Conservation (phyloP, 257 asterid genomes). For the Ehretia macrophylla region DNA sequence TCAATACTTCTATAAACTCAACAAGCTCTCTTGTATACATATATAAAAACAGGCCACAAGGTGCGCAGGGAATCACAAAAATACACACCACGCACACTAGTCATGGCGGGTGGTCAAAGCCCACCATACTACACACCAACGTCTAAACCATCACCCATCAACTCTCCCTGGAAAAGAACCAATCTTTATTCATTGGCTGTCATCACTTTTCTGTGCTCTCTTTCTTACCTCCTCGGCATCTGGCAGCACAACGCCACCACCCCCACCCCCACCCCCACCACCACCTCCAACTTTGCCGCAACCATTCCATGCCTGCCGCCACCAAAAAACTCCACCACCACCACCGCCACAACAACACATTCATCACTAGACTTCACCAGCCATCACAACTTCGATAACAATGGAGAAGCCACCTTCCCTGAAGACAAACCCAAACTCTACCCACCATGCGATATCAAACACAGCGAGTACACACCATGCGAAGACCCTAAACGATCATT, state of each 20-base stretch:
- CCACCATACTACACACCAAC: slow-evolving; percentile 56
- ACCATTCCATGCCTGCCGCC: slow-evolving; percentile 13
- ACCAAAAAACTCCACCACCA: slow-evolving; percentile 8
- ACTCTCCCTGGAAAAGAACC: slow-evolving; percentile 28
- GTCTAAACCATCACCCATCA: slow-evolving; percentile 38
- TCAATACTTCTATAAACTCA: no score
- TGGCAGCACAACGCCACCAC: slow-evolving; percentile 43
- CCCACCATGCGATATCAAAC: slow-evolving; percentile 48
- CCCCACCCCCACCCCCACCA: slow-evolving; percentile 12
- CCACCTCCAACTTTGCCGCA: slow-evolving; percentile 16
- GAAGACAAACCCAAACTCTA: slow-evolving; percentile 18
- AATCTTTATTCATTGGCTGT: slow-evolving; percentile 33
- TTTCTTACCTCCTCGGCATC: slow-evolving; percentile 56
- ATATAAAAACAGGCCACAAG: no score
- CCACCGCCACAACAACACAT: neutral
- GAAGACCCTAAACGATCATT: slow-evolving; percentile 66
- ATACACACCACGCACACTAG: no score
- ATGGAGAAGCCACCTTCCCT: neutral
- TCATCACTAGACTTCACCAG: slow-evolving; percentile 47
- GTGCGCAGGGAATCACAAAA: neutral
- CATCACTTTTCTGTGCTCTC: slow-evolving; percentile 49
- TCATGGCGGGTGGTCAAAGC: slow-evolving; percentile 59
- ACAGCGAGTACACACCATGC: slow-evolving; percentile 81
- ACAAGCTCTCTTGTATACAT: no score
- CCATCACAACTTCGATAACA: slow-evolving; percentile 45